Conservation (phyloP, 139 green algal genomes). For the Chlamydomonas urium region DNA sequence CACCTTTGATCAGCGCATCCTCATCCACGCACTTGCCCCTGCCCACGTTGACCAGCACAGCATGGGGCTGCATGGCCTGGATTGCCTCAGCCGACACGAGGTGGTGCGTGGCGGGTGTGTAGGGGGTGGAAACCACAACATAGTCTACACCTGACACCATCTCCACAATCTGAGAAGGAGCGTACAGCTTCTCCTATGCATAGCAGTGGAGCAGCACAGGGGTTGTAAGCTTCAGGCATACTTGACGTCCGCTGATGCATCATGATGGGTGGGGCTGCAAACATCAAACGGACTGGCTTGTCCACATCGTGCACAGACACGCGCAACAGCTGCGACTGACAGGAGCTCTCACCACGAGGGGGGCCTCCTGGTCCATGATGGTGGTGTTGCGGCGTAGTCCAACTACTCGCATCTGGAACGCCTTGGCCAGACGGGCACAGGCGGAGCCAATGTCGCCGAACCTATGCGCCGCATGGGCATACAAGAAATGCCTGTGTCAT, state of each 20-base stretch:
- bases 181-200: constrained; percentile 53
- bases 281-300: too few species aligned
- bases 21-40: constrained; percentile 76
- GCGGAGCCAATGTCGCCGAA: constrained; percentile 1
- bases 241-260: too few species aligned
- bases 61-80: constrained; percentile 61
- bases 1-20: constrained; percentile 51
- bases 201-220: too few species aligned
- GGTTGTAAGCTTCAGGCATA: too few species aligned
- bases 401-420: constrained; percentile 78
- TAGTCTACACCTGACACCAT: constrained; percentile 70
- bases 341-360: constrained; percentile 9
- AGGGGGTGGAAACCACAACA: constrained; percentile 65
- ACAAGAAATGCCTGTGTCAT: too few species aligned
- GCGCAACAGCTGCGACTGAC: too few species aligned
- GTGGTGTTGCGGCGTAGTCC: constrained; percentile 52
- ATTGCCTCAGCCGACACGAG: constrained; percentile 52
- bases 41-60: constrained; percentile 80
- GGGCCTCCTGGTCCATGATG: constrained; percentile 46
- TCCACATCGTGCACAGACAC: too few species aligned
- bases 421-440: constrained; percentile 36
- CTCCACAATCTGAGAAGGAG: constrained; percentile 45
- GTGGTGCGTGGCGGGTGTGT: constrained; percentile 56
- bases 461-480: not conserved
- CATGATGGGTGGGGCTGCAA: too few species aligned